A percentile compares a stretch with the other conserved stretches of the same genome.
These are phyloP conservation scores for Scalesia atractyloides DNA, from an alignment of 129 eudicot genomes.

Conservation along the genomic window DNA sequence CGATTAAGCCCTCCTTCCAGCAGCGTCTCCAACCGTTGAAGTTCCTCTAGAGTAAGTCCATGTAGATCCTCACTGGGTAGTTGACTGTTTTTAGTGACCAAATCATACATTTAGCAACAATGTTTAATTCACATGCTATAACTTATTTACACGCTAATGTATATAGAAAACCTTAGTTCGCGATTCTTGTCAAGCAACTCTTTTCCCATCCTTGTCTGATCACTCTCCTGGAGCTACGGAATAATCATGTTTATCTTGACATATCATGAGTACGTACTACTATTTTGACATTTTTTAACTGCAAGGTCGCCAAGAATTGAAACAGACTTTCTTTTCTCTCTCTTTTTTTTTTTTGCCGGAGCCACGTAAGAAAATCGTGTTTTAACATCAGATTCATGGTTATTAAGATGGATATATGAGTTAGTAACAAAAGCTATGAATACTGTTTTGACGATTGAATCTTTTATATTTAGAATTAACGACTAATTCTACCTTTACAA, in stretches of 20 bases:
- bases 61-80: constrained; percentile 68
- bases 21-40: constrained; percentile 52
- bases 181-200: constrained; percentile 52
- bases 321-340: no score
- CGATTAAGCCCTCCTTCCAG: constrained; percentile 58
- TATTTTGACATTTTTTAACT: no score
- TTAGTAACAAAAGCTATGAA: background rate
- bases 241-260: no score
- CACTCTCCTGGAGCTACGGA: constrained; percentile 44
- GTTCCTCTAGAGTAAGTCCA: constrained; percentile 55
- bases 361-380: background rate
- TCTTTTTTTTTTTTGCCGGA: no score
- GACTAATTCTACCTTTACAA: background rate
- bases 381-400: background rate
- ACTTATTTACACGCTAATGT: background rate
- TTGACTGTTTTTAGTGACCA: constrained; percentile 38
- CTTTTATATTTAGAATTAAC: background rate
- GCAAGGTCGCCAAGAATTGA: no score
- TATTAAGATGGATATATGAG: background rate
- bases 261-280: no score
- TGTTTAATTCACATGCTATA: background rate
- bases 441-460: background rate
- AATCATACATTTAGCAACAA: constrained; percentile 14
- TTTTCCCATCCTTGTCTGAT: constrained; percentile 38
- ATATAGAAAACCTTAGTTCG: constrained; percentile 43